These are phyloP conservation scores for Symmetrospora coprosmae DNA, from an alignment of 768 basidiomycete species.

Conservation along the genomic window DNA sequence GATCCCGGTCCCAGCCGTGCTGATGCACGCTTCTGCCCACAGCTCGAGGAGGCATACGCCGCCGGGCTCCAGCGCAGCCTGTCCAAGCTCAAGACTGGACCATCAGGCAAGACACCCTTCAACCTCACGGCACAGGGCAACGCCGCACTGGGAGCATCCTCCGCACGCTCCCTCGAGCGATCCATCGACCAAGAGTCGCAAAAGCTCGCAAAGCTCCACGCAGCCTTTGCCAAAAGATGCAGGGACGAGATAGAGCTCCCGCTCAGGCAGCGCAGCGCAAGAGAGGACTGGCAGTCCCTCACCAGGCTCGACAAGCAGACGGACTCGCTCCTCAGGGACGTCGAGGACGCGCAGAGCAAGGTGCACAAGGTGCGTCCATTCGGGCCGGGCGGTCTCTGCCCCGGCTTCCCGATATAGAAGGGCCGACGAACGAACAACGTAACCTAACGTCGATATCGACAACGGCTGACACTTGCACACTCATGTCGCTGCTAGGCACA, in stretches of 20 bases:
- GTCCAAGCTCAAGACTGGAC: neutral
- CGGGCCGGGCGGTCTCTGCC: neutral
- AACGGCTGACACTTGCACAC: neutral
- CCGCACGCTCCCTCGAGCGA: neutral
- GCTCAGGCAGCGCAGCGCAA: constrained; percentile 1
- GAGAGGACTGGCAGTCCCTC: constrained; percentile 24
- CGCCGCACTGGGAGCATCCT: neutral
- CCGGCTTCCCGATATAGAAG: neutral
- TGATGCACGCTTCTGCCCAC: too few species aligned
- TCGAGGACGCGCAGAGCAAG: constrained; percentile 22
- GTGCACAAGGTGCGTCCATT: constrained; percentile 22
- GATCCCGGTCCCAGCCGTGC: too few species aligned
- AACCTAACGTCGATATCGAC: neutral
- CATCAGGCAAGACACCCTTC: constrained; percentile 2
- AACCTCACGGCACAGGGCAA: constrained; percentile 11
- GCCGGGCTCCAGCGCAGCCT: constrained; percentile 15
- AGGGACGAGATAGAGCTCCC: constrained; percentile 20
- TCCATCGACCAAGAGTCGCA: constrained; percentile 21
- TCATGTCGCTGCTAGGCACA: constrained; percentile 15
- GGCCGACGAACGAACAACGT: neutral
- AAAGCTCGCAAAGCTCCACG: constrained; percentile 21
- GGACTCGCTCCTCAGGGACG: constrained; percentile 17
- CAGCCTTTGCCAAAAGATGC: constrained; percentile 14
- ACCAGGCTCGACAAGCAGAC: neutral
- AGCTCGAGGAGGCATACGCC: constrained; percentile 32